These are phyloP conservation scores for Penicillium crystallinum DNA, from an alignment of 495 filamentous ascomycete species.

Conservation along the genomic window DNA sequence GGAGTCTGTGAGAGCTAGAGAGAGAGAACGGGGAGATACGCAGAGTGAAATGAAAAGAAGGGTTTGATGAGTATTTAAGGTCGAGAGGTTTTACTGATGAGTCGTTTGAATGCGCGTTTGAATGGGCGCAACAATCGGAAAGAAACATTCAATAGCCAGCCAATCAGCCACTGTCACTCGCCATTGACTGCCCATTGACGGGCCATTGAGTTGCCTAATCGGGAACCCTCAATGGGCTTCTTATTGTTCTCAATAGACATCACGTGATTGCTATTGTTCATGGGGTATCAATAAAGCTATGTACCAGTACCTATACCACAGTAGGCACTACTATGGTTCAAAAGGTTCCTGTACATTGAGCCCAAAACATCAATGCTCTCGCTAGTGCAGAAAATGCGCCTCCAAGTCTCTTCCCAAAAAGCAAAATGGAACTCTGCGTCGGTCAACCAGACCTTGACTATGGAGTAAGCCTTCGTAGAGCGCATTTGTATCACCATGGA, in stretches of 20 bases:
- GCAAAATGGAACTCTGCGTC: slow-evolving; percentile 7
- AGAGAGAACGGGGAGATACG: too few species aligned
- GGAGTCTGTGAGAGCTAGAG: neutral
- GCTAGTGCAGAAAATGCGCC: slow-evolving; percentile 6
- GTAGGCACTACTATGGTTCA: neutral
- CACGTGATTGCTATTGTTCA: slow-evolving; percentile 9
- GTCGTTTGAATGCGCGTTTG: neutral
- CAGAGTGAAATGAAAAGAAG: neutral
- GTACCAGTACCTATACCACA: slow-evolving; percentile 1
- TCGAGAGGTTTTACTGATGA: neutral
- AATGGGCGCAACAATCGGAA: slow-evolving; percentile 5
- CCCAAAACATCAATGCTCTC: neutral
- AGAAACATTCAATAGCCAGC: slow-evolving; percentile 1
- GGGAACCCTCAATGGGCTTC: neutral
- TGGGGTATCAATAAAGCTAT: slow-evolving; percentile 3
- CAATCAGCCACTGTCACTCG: neutral
- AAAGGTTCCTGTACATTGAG: neutral
- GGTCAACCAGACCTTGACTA: slow-evolving; percentile 18
- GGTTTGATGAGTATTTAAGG: neutral
- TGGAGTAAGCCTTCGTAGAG: slow-evolving; percentile 21
- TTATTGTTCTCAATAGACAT: slow-evolving; percentile 7
- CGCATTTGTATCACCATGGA: slow-evolving; percentile 17
- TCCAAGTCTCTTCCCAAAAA: slow-evolving; percentile 8
- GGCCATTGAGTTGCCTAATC: slow-evolving; percentile 4
- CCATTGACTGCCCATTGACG: neutral